Conservation (phyloP, 495 filamentous ascomycete genomes). For the Penicillium simplicissimum region DNA sequence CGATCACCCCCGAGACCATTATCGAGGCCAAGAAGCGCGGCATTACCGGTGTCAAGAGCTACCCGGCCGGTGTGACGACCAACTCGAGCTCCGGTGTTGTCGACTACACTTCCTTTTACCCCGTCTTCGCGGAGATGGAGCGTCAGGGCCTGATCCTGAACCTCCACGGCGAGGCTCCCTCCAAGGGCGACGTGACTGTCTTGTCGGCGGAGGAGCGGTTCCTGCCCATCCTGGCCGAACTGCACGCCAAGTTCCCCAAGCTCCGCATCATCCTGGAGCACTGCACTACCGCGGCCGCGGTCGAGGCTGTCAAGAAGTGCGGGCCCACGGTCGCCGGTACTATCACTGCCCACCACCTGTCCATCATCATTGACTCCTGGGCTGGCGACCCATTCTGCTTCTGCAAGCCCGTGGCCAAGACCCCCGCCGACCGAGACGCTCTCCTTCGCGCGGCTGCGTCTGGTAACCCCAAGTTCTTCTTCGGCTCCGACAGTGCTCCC, state of each 20-base stretch:
- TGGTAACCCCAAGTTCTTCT: conserved; percentile 80
- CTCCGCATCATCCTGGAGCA: conserved; percentile 78
- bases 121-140: conserved; percentile 80
- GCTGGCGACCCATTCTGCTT: conserved; percentile 76
- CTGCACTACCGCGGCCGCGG: conserved; percentile 79
- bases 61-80: conserved; percentile 71
- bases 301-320: conserved; percentile 73
- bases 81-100: conserved; percentile 83
- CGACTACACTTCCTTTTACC: conserved; percentile 68
- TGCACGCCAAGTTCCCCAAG: conserved; percentile 75
- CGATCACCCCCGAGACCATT: conserved; percentile 77
- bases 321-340: conserved; percentile 65
- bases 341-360: conserved; percentile 80
- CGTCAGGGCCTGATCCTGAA: conserved; percentile 63
- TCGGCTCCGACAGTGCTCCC: conserved; percentile 69
- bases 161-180: conserved; percentile 61
- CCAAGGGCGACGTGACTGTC: conserved; percentile 59
- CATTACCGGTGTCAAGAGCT: conserved; percentile 57
- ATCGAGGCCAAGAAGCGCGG: conserved; percentile 63
- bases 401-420: conserved; percentile 85
- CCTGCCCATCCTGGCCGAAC: conserved; percentile 69
- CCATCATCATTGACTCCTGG: conserved; percentile 74
- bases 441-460: conserved; percentile 67
- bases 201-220: conserved; percentile 81
- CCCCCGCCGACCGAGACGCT: conserved; percentile 71